Base-by-base conservation (phyloP, 805 yeast species). In the Candida jianshihensis region DNA sequence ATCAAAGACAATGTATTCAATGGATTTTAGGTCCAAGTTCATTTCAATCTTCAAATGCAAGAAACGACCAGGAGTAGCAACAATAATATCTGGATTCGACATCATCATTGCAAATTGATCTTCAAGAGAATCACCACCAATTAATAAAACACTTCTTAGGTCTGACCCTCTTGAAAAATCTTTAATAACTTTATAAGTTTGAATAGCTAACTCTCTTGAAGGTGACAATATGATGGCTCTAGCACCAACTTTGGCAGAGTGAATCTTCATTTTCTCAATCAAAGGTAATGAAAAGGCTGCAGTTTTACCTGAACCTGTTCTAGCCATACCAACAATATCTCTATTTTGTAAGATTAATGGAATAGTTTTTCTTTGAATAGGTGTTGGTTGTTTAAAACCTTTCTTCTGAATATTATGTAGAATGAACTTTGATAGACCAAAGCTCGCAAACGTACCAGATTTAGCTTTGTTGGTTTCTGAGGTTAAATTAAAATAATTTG, bases 241-340 rank as follows among this genome's bases (percentile, higher is more conserved):
- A 2, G 80, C 80, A 43, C 98, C 98, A 30, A 84, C 81, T 54
- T 78, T 83, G 21, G 95, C 88, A 30, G 84, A 75, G 56, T 90
- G 97, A 2, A 77, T 60, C 57, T 85, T 86, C 48, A 90, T 68
- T 54, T 75, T 80, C 50, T 92, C 97, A 45, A 92, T 70, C 66
- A 92, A 70, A 4, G 99, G 99, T 37, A 92, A 63, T 16, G 86
- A 73, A 57, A 92, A 92, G 1, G 98, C 97, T 8, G 98, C 98
- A 1, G 99, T 92, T 57, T 92, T 92, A 70, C 99, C 99, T 19
- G 96, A 85, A 52, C 99, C 99, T 0, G 99, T 92, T 54, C 99
- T 74, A 13, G 99, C 99, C 99, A 92, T 92, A 56, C 97, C 99
- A 13, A 92, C 98, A 29, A 92, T 95, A 62, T 92, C 98, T 54